These are phyloP conservation scores for Yarrowia sp. DNA, from an alignment of 805 yeast genomes.

Conservation along the genomic window DNA sequence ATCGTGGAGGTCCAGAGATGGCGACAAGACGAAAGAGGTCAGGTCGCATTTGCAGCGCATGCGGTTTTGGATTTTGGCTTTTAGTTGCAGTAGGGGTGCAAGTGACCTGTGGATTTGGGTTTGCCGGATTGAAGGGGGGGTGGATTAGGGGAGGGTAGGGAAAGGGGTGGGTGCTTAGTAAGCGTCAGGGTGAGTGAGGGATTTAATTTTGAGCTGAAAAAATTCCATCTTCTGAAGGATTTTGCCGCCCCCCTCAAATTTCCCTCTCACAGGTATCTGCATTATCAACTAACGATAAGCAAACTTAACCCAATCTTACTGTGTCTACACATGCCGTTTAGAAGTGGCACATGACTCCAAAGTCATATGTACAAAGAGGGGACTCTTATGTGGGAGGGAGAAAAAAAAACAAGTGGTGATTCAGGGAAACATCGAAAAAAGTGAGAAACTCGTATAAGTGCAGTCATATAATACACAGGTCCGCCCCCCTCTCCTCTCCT, in stretches of 20 bases:
- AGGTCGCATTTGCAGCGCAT: constrained; percentile 29
- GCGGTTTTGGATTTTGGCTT: constrained; percentile 22
- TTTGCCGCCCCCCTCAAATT: background rate
- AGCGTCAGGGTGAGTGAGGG: no score
- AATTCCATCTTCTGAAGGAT: background rate
- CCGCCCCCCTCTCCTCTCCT: background rate
- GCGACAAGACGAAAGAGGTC: constrained; percentile 15
- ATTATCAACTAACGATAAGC: constrained; percentile 34
- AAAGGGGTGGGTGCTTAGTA: background rate
- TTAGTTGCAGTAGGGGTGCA: constrained; percentile 8
- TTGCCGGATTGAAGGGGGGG: background rate
- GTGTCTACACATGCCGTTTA: background rate
- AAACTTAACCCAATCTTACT: constrained; percentile 34
- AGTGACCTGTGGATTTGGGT: constrained; percentile 25
- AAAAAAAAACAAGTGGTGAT: background rate
- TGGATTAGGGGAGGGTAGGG: background rate
- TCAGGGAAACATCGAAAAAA: background rate
- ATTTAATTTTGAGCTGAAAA: no score
- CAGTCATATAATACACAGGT: no score
- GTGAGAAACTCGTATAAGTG: no score
- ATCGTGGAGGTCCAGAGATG: background rate
- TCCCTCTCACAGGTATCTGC: constrained; percentile 17
- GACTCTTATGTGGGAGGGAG: background rate
- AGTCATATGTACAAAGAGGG: constrained; percentile 4
- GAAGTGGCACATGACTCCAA: constrained; percentile 26